Conservation (phyloP, 2,329 filamentous ascomycete species). For the Ophiocordyceps camponoti-rufipedis region DNA sequence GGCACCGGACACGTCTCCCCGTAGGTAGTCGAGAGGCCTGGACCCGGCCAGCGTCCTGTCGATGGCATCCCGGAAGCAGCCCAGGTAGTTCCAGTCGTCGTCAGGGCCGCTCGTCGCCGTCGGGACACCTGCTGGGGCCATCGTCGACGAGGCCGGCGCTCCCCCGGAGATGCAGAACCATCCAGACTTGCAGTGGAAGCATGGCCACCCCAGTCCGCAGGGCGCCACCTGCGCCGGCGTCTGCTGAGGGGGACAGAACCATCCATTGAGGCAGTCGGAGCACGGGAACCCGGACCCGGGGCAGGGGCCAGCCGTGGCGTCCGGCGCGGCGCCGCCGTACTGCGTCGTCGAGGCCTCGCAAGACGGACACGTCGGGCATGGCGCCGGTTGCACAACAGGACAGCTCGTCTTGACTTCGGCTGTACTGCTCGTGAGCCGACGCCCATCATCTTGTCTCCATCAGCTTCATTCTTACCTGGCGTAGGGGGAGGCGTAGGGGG, state of each 20-base stretch:
- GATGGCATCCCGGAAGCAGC: constrained; percentile 13
- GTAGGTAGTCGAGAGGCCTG: constrained; percentile 9
- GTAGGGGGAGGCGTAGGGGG: neutral
- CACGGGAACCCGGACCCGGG: constrained; percentile 11
- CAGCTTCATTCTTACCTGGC: neutral
- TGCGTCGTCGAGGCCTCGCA: constrained; percentile 4
- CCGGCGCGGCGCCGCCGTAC: neutral
- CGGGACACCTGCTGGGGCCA: neutral
- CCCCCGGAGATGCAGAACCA: constrained; percentile 9
- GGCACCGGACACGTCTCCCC: constrained; percentile 25
- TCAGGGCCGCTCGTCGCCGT: constrained; percentile 1
- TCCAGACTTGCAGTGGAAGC: constrained; percentile 12
- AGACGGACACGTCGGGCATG: constrained; percentile 5
- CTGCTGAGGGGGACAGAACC: constrained; percentile 14
- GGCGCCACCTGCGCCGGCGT: constrained; percentile 11
- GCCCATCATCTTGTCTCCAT: neutral
- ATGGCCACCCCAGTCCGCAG: constrained; percentile 14
- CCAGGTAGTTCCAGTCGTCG: constrained; percentile 11
- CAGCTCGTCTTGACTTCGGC: neutral
- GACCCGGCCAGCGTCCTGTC: constrained; percentile 6
- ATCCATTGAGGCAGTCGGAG: constrained; percentile 11
- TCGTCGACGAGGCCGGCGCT: neutral
- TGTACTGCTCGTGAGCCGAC: neutral
- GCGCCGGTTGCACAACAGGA: neutral
- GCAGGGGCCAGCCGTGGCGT: constrained; percentile 5